Evolutionary conservation across 768 basidiomycete species (phyloP).

Genomic region (Calocybe indica): DNA sequence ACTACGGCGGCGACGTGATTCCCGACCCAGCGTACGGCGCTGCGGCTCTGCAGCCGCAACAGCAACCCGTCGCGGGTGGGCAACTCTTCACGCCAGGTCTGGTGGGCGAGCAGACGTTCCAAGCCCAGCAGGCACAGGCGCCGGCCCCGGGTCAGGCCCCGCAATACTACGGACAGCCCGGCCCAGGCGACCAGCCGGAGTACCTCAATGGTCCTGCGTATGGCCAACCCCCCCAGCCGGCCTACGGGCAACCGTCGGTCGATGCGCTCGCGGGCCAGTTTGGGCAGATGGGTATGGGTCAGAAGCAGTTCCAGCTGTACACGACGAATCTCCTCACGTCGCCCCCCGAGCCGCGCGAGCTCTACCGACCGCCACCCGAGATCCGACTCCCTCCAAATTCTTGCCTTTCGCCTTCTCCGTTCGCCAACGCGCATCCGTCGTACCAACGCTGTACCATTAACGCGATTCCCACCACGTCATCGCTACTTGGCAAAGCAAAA

Average conservation of each 20-base stretch:
- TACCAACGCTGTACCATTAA: constrained; percentile 92
- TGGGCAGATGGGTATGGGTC: constrained; percentile 78
- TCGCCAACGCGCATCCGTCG: constrained; percentile 81
- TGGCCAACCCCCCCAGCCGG: constrained; percentile 27
- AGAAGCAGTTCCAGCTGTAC: constrained; percentile 73
- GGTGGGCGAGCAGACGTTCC: constrained; percentile 62
- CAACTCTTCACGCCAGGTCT: constrained; percentile 88
- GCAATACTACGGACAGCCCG: constrained; percentile 35
- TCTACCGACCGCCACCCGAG: constrained; percentile 79
- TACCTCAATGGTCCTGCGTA: constrained; percentile 37
- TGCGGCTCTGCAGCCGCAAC: constrained; percentile 33
- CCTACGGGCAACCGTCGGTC: constrained; percentile 45
- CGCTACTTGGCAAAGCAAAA: constrained; percentile 83
- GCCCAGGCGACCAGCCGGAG: constrained; percentile 36
- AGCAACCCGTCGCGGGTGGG: constrained; percentile 28
- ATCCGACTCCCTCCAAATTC: constrained; percentile 85
- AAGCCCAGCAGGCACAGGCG: constrained; percentile 50
- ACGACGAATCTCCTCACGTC: constrained; percentile 91
- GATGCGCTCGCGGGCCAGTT: constrained; percentile 80
- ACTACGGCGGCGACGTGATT: constrained; percentile 53
- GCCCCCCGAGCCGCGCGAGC: constrained; percentile 85
- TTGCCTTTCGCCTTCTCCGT: constrained; percentile 69
- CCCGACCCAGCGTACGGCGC: constrained; percentile 38
- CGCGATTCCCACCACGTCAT: constrained; percentile 87
- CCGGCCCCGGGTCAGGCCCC: constrained; percentile 23